A percentile compares a stretch with the other conserved stretches of the same genome.
Evolutionary conservation across 345 rosid genomes (phyloP).

Genomic region (Eucalyptus regnans): DNA sequence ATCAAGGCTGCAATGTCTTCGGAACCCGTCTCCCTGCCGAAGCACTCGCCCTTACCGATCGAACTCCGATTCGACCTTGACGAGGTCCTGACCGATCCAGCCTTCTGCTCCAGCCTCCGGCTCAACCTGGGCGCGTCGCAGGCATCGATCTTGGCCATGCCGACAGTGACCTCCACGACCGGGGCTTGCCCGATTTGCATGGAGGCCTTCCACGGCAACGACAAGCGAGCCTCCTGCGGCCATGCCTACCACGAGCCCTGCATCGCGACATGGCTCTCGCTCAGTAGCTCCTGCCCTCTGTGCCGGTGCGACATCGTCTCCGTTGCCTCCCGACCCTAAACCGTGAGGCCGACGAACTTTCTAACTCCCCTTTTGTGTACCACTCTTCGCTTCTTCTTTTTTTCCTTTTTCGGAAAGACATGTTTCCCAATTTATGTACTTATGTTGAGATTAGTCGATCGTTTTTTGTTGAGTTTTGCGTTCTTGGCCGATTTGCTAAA

Average conservation of each 20-base stretch:
- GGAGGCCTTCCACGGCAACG: background rate
- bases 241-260: slow-evolving; percentile 11
- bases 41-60: background rate
- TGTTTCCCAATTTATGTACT: background rate
- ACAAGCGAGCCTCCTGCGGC: slow-evolving; percentile 3
- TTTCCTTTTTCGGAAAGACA: background rate
- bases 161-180: background rate
- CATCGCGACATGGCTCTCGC: slow-evolving; percentile 10
- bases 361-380: background rate
- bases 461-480: background rate
- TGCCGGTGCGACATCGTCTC: slow-evolving; percentile 3
- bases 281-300: slow-evolving; percentile 3
- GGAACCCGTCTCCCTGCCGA: background rate
- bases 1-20: background rate
- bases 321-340: background rate
- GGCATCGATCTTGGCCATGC: background rate
- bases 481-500: background rate
- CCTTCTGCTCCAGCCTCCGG: background rate
- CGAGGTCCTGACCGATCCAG: background rate
- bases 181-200: slow-evolving; percentile 3
- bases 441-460: background rate
- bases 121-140: background rate
- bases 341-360: background rate
- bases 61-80: background rate
- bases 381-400: background rate